Evolutionary conservation across 345 rosid species (phyloP), one percentile per base, ranked within the genome.

Genomic region (Corchorus capsularis): DNA sequence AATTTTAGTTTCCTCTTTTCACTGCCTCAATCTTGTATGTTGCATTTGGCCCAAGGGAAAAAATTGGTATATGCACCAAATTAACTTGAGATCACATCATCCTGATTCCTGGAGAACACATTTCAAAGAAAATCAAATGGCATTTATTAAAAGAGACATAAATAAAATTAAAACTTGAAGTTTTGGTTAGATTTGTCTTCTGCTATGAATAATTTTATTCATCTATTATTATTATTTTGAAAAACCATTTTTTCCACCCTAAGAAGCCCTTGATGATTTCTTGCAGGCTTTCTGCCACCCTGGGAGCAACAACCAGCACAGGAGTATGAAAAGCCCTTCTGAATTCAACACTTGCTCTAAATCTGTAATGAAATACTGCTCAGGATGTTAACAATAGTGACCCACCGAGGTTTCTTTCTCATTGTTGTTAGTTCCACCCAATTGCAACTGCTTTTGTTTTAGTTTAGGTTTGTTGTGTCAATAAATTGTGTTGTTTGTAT

Each of bases 231-330:
- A 63, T 55, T 69, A 27, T 27, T 27, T 27, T 27, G 27, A 27
- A 27, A 63, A 37, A 32, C 19, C 60, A 34, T 50, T 71, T 65
- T 68, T 69, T 53, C 66, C 64, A 37, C 43, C 80, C 65, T 59
- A 61, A 17, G 15, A 70, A 57, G 54, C 49, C 55, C 43, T 66
- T 35, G 75, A 80, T 56, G 53, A 61, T 73, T 45, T 71, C 59
- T 52, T 79, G 82, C 78, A 94, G 98, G 97, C 85, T 91, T 91
- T 84, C 83, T 94, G 86, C 94, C 83, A 72, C 79, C 83, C 20
- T 94, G 98, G 98, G 92, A 91, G 85, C 97, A 86, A 72, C 91
- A 87, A 76, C 91, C 94, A 2, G 80, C 91, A 5, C 90, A 85
- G 79, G 89, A 82, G 67, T 89, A 89, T 60, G 87, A 85, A 84